Percentiles rank a stretch among this genome's conserved stretches.
Conservation (phyloP, 2,329 filamentous ascomycete species). For the Didymella sp. region DNA sequence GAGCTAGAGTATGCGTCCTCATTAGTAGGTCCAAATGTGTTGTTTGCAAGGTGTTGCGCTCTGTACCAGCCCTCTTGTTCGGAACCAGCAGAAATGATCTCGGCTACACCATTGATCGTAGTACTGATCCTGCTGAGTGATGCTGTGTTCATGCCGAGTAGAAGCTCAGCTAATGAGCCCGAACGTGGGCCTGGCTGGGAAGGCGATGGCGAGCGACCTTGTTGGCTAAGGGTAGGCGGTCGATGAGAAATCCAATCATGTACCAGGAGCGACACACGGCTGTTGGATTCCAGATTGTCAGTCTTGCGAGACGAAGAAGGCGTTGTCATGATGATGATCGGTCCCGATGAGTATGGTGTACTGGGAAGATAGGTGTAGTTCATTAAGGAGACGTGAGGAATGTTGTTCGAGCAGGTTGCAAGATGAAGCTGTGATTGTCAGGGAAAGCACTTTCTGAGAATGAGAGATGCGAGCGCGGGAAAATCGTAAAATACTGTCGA, state of each 20-base stretch:
- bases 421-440: slow-evolving; percentile 78
- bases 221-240: slow-evolving; percentile 71
- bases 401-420: slow-evolving; percentile 82
- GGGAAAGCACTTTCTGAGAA: not conserved
- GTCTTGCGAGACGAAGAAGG: slow-evolving; percentile 80
- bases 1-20: slow-evolving; percentile 41
- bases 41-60: slow-evolving; percentile 85
- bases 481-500: not conserved
- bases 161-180: slow-evolving; percentile 79
- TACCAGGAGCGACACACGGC: slow-evolving; percentile 89
- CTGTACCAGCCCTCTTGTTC: slow-evolving; percentile 87
- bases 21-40: slow-evolving; percentile 71
- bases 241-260: slow-evolving; percentile 98
- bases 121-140: slow-evolving; percentile 88
- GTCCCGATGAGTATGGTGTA: slow-evolving; percentile 67
- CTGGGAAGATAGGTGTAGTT: slow-evolving; percentile 96
- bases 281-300: slow-evolving; percentile 81
- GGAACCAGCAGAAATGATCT: slow-evolving; percentile 73
- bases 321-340: slow-evolving; percentile 88
- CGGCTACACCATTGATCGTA: slow-evolving; percentile 89
- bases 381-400: slow-evolving; percentile 95
- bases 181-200: slow-evolving; percentile 58
- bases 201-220: slow-evolving; percentile 66
- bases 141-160: slow-evolving; percentile 90
- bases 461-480: not conserved